A percentile compares a stretch with the other conserved stretches of the same genome.
These are phyloP conservation scores for Fraxinus ornus DNA, from an alignment of 305 asterid species.

Conservation along the genomic window DNA sequence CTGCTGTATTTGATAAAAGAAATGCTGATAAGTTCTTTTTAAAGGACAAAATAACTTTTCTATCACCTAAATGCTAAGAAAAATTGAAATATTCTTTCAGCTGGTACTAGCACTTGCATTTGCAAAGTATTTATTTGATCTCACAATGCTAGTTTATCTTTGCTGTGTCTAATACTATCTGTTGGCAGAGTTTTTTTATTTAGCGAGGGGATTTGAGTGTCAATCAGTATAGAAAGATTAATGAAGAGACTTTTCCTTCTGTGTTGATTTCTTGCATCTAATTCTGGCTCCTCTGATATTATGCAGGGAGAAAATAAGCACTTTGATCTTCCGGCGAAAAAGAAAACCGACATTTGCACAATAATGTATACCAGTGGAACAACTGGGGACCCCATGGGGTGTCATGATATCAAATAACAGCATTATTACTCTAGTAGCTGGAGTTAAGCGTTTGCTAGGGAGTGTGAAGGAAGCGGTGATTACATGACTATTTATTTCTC, in stretches of 20 bases:
- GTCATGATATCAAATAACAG: constrained; percentile 43
- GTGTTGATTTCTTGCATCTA: constrained; percentile 8
- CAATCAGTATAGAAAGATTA: not conserved
- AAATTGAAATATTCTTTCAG: too few relatives aligned
- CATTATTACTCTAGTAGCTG: too few relatives aligned
- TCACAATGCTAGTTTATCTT: not conserved
- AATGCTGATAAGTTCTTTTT: too few relatives aligned
- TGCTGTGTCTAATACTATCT: not conserved
- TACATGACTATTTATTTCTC: not conserved
- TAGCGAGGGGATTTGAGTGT: not conserved
- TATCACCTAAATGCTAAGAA: too few relatives aligned
- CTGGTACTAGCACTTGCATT: not conserved
- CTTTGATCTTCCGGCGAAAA: constrained; percentile 43
- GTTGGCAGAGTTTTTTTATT: not conserved
- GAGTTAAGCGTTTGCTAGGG: constrained; percentile 27
- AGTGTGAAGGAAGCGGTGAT: constrained; percentile 38
- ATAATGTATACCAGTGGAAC: constrained; percentile 53
- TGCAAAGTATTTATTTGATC: not conserved
- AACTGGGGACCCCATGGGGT: constrained; percentile 53
- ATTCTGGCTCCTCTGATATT: not conserved
- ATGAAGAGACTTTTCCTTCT: not conserved
- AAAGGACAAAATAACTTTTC: too few relatives aligned
- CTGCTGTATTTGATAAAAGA: too few relatives aligned
- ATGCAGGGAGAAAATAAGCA: constrained; percentile 38
- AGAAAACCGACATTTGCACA: constrained; percentile 42